Percentiles rank a stretch among this genome's conserved stretches.
phyloP scores from a whole-genome alignment of 2,329 filamentous ascomycete species.

The Zasmidium citrigriseum region DNA sequence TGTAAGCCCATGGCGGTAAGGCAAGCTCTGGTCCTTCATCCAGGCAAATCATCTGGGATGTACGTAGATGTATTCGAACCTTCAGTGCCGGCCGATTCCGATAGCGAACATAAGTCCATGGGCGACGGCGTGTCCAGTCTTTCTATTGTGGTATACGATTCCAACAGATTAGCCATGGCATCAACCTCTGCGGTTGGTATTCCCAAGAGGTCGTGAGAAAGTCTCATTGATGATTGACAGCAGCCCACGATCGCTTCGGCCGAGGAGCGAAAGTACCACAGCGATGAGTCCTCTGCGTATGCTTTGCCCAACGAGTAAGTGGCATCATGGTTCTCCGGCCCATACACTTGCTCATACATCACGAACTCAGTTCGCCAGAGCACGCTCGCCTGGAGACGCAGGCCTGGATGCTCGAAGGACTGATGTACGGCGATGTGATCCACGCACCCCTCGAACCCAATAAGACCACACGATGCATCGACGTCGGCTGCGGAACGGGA shows the following conservation, averaged over 20 bases:
- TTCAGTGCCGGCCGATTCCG: no score
- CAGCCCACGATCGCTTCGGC: background rate
- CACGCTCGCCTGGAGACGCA: slow-evolving; percentile 20
- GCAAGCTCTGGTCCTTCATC: no score
- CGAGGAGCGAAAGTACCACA: background rate
- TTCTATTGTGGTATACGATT: no score
- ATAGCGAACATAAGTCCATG: no score
- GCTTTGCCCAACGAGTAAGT: slow-evolving; percentile 1
- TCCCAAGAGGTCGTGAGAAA: background rate
- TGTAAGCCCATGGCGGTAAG: no score
- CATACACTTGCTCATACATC: background rate
- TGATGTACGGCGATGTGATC: slow-evolving; percentile 17
- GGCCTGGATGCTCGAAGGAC: slow-evolving; percentile 5
- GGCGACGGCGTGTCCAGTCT: no score
- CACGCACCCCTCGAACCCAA: slow-evolving; percentile 15
- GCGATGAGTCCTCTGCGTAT: background rate
- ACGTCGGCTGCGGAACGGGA: slow-evolving; percentile 32
- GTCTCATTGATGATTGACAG: background rate
- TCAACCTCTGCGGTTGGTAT: background rate
- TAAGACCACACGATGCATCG: slow-evolving; percentile 8
- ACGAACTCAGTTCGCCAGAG: slow-evolving; percentile 5
- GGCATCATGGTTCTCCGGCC: background rate
- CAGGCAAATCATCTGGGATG: no score
- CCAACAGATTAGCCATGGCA: background rate
- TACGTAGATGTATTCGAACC: no score